Conservation (phyloP, 2,329 filamentous ascomycete genomes). For the Aurifilum marmelostoma region DNA sequence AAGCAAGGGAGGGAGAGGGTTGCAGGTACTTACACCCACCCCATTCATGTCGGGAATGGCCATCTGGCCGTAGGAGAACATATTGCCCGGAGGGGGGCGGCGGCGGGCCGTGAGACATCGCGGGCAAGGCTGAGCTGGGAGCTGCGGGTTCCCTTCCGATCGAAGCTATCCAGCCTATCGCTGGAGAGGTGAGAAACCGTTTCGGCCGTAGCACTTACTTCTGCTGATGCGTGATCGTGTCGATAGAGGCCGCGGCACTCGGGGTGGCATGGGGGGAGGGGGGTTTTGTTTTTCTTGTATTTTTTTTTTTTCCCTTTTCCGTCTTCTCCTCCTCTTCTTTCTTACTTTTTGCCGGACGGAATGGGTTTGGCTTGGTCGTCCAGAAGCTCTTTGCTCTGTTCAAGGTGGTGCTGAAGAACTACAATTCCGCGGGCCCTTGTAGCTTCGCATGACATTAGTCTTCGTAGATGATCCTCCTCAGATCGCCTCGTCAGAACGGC, state of each 20-base stretch:
- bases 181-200: neutral
- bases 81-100: slow-evolving; percentile 26
- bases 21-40: slow-evolving; percentile 23
- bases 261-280: slow-evolving; percentile 24
- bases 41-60: slow-evolving; percentile 27
- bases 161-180: neutral
- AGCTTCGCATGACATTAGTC: slow-evolving; percentile 17
- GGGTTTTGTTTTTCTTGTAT: neutral
- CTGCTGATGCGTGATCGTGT: slow-evolving; percentile 4
- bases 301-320: neutral
- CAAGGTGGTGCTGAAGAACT: slow-evolving; percentile 12
- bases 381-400: neutral
- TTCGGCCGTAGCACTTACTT: slow-evolving; percentile 17
- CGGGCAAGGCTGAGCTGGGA: slow-evolving; percentile 13
- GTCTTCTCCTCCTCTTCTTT: neutral
- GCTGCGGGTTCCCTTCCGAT: slow-evolving; percentile 6
- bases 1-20: slow-evolving; percentile 7
- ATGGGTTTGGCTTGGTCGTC: neutral
- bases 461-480: neutral
- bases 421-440: slow-evolving; percentile 6
- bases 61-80: slow-evolving; percentile 29
- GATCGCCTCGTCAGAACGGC: neutral
- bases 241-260: slow-evolving; percentile 12
- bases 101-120: slow-evolving; percentile 31
- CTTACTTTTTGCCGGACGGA: neutral